Percentiles rank a stretch among this genome's conserved stretches.
Evolutionary conservation across 1,139 yeast genomes (phyloP).

Genomic region (Hemisphaericaspora xylofermentans): DNA sequence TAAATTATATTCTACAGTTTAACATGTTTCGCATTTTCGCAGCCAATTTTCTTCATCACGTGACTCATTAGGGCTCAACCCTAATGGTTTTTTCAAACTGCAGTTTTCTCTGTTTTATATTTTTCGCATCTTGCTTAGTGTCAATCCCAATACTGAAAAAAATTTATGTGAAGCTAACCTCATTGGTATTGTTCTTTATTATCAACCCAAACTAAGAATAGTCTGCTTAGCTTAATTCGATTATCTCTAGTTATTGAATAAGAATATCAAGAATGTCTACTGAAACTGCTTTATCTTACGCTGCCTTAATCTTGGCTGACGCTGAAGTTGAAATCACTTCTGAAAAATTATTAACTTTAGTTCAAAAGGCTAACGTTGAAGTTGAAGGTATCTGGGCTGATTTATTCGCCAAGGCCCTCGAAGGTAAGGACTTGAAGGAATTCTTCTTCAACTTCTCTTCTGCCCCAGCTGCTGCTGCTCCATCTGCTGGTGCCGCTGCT

Average conservation of each 20-base stretch:
- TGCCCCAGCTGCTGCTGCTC: conserved; percentile 64
- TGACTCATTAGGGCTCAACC: neutral
- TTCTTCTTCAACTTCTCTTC: conserved; percentile 75
- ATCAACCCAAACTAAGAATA: conserved; percentile 47
- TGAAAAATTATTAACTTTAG: conserved; percentile 71
- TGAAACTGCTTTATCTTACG: conserved; percentile 84
- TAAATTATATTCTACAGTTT: neutral
- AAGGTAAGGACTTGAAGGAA: conserved; percentile 73
- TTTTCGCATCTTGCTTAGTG: neutral
- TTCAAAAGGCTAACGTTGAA: conserved; percentile 48
- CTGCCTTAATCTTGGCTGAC: conserved; percentile 85
- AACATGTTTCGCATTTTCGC: neutral
- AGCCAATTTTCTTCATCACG: neutral
- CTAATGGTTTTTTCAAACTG: neutral
- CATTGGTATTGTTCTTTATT: neutral
- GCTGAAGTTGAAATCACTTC: conserved; percentile 76
- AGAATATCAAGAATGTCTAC: conserved; percentile 55
- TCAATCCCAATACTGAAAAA: conserved; percentile 3
- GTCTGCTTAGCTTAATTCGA: conserved; percentile 65
- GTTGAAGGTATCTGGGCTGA: conserved; percentile 73
- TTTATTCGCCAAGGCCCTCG: conserved; percentile 78
- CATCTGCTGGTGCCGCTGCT: conserved; percentile 57
- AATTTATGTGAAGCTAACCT: neutral
- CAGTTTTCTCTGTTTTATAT: neutral
- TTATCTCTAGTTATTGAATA: conserved; percentile 40